Evolutionary conservation across 495 filamentous ascomycete genomes (phyloP).

Genomic region (Aspergillus diversus): DNA sequence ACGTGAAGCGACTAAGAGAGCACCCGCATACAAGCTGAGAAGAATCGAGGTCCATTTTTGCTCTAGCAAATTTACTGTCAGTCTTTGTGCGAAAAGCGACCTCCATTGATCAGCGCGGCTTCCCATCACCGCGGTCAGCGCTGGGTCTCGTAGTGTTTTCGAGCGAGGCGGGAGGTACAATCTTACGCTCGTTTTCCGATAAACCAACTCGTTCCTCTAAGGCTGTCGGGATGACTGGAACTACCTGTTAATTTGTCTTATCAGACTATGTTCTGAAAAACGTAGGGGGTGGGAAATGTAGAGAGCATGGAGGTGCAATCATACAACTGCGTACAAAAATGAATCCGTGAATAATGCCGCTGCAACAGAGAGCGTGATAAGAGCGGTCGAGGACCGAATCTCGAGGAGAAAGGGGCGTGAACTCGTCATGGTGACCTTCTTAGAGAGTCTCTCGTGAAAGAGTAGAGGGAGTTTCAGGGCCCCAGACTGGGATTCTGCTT

Average conservation of each 20-base stretch:
- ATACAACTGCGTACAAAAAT: not conserved
- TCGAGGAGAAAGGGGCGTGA: not conserved
- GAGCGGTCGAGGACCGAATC: not conserved
- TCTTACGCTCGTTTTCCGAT: not conserved
- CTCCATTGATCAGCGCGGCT: too few relatives aligned
- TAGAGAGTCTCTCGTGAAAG: not conserved
- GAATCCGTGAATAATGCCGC: not conserved
- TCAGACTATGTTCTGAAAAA: too few relatives aligned
- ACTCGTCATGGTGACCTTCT: not conserved
- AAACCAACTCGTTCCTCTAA: not conserved
- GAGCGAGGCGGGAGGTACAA: too few relatives aligned
- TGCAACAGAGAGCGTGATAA: not conserved
- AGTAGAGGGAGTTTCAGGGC: not conserved
- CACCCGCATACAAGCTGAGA: not conserved
- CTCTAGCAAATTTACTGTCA: not conserved
- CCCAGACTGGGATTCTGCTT: too few relatives aligned
- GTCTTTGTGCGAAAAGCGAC: too few relatives aligned
- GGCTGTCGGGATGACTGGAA: not conserved
- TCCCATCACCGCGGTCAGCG: too few relatives aligned
- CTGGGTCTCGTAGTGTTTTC: too few relatives aligned
- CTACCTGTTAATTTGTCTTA: not conserved
- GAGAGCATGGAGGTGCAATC: not conserved
- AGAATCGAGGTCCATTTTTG: not conserved
- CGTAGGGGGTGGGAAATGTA: too few relatives aligned
- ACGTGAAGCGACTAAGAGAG: not conserved